Conservation (phyloP, 257 asterid species). For the Petunia axillaris region DNA sequence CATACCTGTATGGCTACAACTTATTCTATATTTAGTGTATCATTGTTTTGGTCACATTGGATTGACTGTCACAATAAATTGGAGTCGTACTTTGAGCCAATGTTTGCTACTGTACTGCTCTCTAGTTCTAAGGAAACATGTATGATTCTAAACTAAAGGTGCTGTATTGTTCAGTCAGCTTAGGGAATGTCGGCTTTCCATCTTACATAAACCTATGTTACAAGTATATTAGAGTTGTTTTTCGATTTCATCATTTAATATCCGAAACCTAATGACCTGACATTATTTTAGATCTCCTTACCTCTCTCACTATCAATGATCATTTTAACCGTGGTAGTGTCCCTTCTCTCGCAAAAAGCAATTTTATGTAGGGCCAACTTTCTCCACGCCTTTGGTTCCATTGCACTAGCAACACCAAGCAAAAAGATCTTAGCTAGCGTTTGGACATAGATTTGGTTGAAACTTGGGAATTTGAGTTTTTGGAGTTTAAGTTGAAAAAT, state of each 20-base stretch:
- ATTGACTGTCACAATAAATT: slow-evolving; percentile 20
- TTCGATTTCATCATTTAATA: too few relatives aligned
- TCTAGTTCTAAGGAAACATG: neutral
- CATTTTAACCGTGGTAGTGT: neutral
- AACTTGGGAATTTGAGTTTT: too few relatives aligned
- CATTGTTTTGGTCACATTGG: slow-evolving; percentile 24
- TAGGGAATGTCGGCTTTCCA: too few relatives aligned
- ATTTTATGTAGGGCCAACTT: neutral
- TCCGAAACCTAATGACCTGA: too few relatives aligned
- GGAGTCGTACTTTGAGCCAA: neutral
- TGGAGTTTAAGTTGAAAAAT: too few relatives aligned
- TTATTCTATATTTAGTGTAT: neutral
- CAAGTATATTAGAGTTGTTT: too few relatives aligned
- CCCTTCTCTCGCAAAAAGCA: neutral
- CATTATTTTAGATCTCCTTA: too few relatives aligned
- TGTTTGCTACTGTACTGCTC: neutral
- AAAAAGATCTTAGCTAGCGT: neutral
- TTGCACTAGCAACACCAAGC: neutral
- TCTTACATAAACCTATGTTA: too few relatives aligned
- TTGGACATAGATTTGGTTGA: too few relatives aligned
- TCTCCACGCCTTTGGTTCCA: neutral
- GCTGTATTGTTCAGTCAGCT: too few relatives aligned
- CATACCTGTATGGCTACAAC: neutral
- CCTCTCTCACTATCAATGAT: too few relatives aligned
- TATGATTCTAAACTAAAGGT: too few relatives aligned